Evolutionary conservation across 106 monocot species (phyloP).

Genomic region (Platanthera guangdongensis): DNA sequence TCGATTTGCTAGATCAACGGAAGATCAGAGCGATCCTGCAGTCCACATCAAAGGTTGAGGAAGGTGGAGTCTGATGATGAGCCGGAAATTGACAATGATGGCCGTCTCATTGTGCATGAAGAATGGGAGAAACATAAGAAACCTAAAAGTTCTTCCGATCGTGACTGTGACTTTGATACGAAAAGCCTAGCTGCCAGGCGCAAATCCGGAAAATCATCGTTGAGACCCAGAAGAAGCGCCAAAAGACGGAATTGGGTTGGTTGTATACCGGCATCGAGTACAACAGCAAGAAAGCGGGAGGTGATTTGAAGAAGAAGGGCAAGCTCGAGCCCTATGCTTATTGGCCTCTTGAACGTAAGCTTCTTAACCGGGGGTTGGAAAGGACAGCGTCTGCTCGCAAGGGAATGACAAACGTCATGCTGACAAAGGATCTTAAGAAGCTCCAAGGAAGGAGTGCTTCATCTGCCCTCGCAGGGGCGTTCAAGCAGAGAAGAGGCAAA

Average conservation of each 20-base stretch:
- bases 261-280: slow-evolving; percentile 81
- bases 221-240: slow-evolving; percentile 32
- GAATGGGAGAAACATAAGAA: slow-evolving; percentile 29
- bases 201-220: slow-evolving; percentile 8
- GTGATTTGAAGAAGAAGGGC: slow-evolving; percentile 80
- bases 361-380: slow-evolving; percentile 66
- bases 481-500: slow-evolving; percentile 21
- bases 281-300: slow-evolving; percentile 59
- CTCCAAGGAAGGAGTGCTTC: slow-evolving; percentile 69
- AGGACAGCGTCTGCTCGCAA: slow-evolving; percentile 67
- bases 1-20: slow-evolving; percentile 70
- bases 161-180: slow-evolving; percentile 23
- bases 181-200: slow-evolving; percentile 23
- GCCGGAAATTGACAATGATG: slow-evolving; percentile 63
- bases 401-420: slow-evolving; percentile 75
- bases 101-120: slow-evolving; percentile 65
- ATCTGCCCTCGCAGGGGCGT: slow-evolving; percentile 17
- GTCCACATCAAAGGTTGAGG: slow-evolving; percentile 4
- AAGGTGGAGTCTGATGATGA: too few species aligned
- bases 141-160: slow-evolving; percentile 25
- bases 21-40: slow-evolving; percentile 58
- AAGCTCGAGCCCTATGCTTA: slow-evolving; percentile 96
- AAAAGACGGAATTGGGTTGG: slow-evolving; percentile 67
- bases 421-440: slow-evolving; percentile 43
- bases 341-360: slow-evolving; percentile 90